Evolutionary conservation across 257 asterid species (phyloP).

Genomic region (Jacaranda copaia): DNA sequence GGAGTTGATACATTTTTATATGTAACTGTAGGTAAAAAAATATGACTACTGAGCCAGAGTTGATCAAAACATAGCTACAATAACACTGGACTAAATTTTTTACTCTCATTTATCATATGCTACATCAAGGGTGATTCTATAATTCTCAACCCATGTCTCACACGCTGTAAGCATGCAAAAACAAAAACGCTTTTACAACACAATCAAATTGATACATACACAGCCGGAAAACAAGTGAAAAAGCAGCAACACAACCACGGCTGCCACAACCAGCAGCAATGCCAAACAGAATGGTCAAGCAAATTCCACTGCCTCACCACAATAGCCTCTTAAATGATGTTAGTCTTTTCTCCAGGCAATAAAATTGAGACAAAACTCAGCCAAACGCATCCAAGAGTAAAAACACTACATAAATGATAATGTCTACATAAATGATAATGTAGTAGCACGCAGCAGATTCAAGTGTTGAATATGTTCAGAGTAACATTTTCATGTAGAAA

Average conservation of each 20-base stretch:
- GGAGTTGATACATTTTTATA: no score
- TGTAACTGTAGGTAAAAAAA: no score
- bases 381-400: slow-evolving; percentile 44
- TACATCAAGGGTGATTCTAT: slow-evolving; percentile 45
- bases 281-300: slow-evolving; percentile 35
- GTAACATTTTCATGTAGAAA: slow-evolving; percentile 59
- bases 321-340: slow-evolving; percentile 36
- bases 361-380: slow-evolving; percentile 46
- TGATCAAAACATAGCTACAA: neutral
- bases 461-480: slow-evolving; percentile 32
- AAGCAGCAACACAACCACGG: slow-evolving; percentile 12
- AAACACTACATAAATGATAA: slow-evolving; percentile 35
- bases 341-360: slow-evolving; percentile 46
- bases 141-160: slow-evolving; percentile 37
- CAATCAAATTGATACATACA: slow-evolving; percentile 60
- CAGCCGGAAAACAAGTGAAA: slow-evolving; percentile 39
- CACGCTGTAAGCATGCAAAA: slow-evolving; percentile 40
- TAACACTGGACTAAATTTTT: slow-evolving; percentile 19
- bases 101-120: slow-evolving; percentile 33
- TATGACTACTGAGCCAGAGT: neutral
- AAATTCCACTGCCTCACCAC: slow-evolving; percentile 38
- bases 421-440: slow-evolving; percentile 39
- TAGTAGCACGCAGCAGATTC: slow-evolving; percentile 26
- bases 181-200: slow-evolving; percentile 39
- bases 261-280: slow-evolving; percentile 33